Evolutionary conservation across 768 basidiomycete species (phyloP), one percentile per base, ranked within the genome.

Genomic region (Sutorius australiensis): DNA sequence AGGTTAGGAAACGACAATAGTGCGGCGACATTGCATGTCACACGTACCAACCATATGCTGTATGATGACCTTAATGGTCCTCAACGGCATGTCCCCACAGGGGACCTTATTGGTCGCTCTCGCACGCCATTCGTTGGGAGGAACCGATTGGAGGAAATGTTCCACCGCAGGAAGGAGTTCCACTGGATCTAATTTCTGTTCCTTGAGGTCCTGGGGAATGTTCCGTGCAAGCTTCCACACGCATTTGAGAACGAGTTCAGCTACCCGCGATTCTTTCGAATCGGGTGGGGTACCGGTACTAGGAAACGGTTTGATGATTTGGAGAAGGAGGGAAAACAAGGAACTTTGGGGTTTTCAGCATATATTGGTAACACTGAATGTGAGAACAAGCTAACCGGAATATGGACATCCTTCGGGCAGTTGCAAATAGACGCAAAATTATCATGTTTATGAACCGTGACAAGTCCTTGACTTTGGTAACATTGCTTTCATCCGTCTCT

Each of bases 391-490:
- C 86, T 64, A 48, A 94, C 94, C 90, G 80, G 73, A 95, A 95
- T 50, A 95, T 87, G 0, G 92, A 86, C 80, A 93, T 93, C 52
- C 89, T 80, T 58, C 92, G 79, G 14, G 89, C 88, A 10, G 92
- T 93, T 32, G 92, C 89, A 73, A 99, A 95, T 50, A 97, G 69
- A 31, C 95, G 87, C 52, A 99, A 75, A 56, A 98, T 88, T 53
- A 98, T 94, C 91, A 98, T 95, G 70, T 99, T 99, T 73, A 99
- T 95, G 70, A 97, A 98, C 46, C 91, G 84, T 6, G 93, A 94
- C 53, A 98, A 66, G 66, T 98, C 97, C 66, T 94, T 92, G 38
- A 97, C 83, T 64, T 92, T 88, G 67, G 82, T 83, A 43, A 89
- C 80, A 14, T 78, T 71, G 59, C 84, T 92, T 61, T 94, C 91